Conservation (phyloP, 73 alveolate genomes). For the Durusdinium trenchii region DNA sequence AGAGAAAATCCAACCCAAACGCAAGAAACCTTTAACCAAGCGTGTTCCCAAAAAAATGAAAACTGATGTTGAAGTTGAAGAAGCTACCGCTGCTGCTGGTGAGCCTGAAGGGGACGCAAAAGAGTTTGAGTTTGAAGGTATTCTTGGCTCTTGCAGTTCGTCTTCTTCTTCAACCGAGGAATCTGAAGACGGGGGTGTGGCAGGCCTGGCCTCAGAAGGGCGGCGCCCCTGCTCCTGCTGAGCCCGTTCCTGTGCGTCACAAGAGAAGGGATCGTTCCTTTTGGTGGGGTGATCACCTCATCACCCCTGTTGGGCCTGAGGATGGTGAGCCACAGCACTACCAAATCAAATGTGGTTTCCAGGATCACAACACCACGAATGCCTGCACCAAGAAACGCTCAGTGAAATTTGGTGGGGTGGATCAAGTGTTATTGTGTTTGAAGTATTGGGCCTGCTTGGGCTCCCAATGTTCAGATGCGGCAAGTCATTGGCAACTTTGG, state of each 20-base stretch:
- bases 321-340: neutral
- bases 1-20: neutral
- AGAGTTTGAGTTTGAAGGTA: too few species aligned
- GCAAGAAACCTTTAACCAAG: neutral
- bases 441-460: constrained; percentile 45
- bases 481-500: neutral
- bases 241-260: neutral
- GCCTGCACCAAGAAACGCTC: constrained; percentile 37
- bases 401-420: neutral
- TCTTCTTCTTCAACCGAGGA: too few species aligned
- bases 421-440: neutral
- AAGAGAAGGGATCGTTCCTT: neutral
- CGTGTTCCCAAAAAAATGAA: neutral
- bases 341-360: neutral
- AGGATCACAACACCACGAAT: neutral
- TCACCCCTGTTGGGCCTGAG: constrained; percentile 30
- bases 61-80: neutral
- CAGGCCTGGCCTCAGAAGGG: too few species aligned
- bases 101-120: neutral
- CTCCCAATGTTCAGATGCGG: neutral
- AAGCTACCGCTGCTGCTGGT: neutral
- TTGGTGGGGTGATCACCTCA: constrained; percentile 9
- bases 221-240: neutral
- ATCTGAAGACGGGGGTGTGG: too few species aligned
- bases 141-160: too few species aligned